phyloP scores from a whole-genome alignment of 2,329 filamentous ascomycete genomes.

The Aureobasidium pullulans region DNA sequence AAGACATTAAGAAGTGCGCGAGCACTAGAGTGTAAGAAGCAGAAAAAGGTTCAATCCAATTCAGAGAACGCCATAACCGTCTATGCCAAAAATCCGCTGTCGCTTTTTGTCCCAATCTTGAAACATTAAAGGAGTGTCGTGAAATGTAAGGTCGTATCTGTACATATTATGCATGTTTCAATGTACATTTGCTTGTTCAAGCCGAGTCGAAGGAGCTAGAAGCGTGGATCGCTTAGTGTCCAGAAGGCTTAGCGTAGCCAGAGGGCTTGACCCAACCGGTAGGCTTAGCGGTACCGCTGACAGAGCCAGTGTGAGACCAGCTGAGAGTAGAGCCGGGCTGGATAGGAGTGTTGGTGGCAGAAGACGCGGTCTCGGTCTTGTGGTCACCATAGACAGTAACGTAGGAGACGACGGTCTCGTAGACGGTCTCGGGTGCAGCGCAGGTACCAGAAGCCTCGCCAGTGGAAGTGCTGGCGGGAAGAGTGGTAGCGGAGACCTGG shows the following conservation, averaged over 20 bases:
- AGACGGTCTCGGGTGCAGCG: constrained; percentile 12
- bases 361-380: neutral
- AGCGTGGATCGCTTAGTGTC: neutral
- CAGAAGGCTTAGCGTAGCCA: neutral
- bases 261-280: constrained; percentile 5
- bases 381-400: neutral
- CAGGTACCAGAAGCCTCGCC: constrained; percentile 5
- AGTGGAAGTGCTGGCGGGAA: neutral
- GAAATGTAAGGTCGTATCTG: neutral
- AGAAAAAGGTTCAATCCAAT: neutral
- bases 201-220: neutral
- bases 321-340: constrained; percentile 2
- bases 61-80: neutral
- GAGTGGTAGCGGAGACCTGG: neutral
- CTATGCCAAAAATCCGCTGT: neutral
- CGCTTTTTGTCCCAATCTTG: neutral
- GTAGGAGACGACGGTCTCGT: constrained; percentile 13
- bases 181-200: neutral
- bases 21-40: neutral
- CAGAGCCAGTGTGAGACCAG: constrained; percentile 4
- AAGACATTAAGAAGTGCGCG: neutral
- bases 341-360: constrained; percentile 4
- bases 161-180: neutral
- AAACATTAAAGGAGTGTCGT: neutral
- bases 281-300: neutral